Percentiles rank a stretch among this genome's conserved stretches.
phyloP scores from a whole-genome alignment of 2,329 filamentous ascomycete species.

The Clonostachys rhizophaga region DNA sequence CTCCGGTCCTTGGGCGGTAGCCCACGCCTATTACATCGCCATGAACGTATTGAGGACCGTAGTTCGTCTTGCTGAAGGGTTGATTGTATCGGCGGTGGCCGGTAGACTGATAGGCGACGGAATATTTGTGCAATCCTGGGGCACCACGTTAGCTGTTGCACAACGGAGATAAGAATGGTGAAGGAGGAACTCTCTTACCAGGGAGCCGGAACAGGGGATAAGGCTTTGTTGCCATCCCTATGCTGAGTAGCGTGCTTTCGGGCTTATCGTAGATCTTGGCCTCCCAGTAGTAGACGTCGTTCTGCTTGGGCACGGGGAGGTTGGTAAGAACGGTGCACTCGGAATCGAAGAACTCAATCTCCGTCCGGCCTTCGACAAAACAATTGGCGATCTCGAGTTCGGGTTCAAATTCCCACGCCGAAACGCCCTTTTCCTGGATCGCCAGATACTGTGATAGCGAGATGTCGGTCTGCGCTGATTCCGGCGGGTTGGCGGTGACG shows the following conservation, averaged over 20 bases:
- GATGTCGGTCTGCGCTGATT: constrained; percentile 94
- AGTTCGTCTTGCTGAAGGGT: constrained; percentile 74
- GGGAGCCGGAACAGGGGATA: constrained; percentile 93
- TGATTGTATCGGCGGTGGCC: constrained; percentile 89
- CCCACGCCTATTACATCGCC: constrained; percentile 95
- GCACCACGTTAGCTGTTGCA: constrained; percentile 2
- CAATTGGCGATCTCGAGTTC: constrained; percentile 98
- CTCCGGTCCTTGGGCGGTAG: constrained; percentile 89
- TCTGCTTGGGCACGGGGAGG: constrained; percentile 93
- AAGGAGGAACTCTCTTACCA: constrained; percentile 50
- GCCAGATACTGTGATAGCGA: constrained; percentile 95
- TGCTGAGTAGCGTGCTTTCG: constrained; percentile 78
- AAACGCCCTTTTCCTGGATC: constrained; percentile 99
- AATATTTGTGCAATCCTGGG: constrained; percentile 81
- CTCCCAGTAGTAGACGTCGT: constrained; percentile 99
- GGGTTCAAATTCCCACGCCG: constrained; percentile 99
- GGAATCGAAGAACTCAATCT: constrained; percentile 98
- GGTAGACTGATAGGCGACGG: constrained; percentile 84
- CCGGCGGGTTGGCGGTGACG: constrained; percentile 87
- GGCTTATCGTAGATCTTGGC: constrained; percentile 98
- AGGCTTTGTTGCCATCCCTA: constrained; percentile 94
- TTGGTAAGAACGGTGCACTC: constrained; percentile 98
- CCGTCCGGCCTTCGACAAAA: constrained; percentile 92
- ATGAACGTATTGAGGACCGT: constrained; percentile 82
- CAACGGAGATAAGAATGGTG: background rate